phyloP scores from a whole-genome alignment of 2,329 filamentous ascomycete genomes.

The Thyridium curvatum region DNA sequence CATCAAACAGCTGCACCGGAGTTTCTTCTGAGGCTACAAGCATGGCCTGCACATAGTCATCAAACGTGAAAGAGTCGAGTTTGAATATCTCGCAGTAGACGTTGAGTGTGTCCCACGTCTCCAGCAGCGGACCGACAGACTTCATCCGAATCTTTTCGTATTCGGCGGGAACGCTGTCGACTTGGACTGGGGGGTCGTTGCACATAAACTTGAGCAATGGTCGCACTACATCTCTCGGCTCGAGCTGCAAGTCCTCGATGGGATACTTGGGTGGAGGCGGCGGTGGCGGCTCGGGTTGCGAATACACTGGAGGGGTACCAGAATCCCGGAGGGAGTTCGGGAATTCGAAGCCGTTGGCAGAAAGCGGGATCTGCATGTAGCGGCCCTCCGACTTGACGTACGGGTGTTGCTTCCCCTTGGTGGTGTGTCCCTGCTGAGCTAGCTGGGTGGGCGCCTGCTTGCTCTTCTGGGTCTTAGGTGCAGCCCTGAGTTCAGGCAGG shows the following conservation, averaged over 20 bases:
- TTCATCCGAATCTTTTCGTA: conserved; percentile 67
- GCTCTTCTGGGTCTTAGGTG: conserved; percentile 61
- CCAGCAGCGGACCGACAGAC: conserved; percentile 77
- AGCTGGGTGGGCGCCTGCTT: conserved; percentile 27
- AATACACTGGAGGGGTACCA: conserved; percentile 28
- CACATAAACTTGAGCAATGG: conserved; percentile 76
- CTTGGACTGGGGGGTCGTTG: conserved; percentile 49
- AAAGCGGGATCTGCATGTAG: conserved; percentile 29
- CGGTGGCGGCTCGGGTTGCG: conserved; percentile 48
- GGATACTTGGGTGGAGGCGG: conserved; percentile 85
- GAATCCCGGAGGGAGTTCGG: conserved; percentile 28
- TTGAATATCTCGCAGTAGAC: conserved; percentile 96
- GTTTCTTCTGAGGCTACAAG: conserved; percentile 66
- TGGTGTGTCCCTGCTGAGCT: conserved; percentile 22
- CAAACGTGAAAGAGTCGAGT: conserved; percentile 94
- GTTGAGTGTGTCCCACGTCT: conserved; percentile 95
- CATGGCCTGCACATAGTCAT: conserved; percentile 90
- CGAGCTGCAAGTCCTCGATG: conserved; percentile 85
- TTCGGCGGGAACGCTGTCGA: conserved; percentile 37
- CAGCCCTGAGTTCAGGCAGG: conserved; percentile 68
- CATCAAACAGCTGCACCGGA: conserved; percentile 79
- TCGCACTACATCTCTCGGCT: conserved; percentile 60
- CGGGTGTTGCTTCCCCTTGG: conserved; percentile 29
- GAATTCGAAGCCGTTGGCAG: conserved; percentile 41
- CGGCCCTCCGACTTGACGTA: conserved; percentile 28